Evolutionary conservation across 495 filamentous ascomycete species (phyloP).

Genomic region (Jackrogersella multiformis): DNA sequence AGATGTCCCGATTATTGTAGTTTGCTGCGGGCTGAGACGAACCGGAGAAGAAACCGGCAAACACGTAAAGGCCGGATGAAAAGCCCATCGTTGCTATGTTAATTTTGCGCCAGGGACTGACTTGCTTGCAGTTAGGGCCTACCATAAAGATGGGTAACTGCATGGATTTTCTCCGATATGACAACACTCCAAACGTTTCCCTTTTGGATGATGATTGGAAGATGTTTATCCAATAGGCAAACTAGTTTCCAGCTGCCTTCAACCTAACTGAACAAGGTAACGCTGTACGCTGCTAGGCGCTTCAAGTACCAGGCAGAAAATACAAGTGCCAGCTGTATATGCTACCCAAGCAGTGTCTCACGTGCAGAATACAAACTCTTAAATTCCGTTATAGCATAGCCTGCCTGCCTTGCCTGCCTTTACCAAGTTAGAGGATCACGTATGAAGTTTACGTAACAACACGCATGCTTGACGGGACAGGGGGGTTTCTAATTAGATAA

Average conservation of each 20-base stretch:
- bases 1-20: background rate
- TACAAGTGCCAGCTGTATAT: background rate
- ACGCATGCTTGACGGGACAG: too few relatives aligned
- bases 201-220: conserved; percentile 5
- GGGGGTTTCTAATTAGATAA: too few relatives aligned
- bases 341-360: background rate
- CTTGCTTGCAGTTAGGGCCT: conserved; percentile 11
- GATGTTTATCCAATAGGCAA: conserved; percentile 9
- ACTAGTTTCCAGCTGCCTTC: background rate
- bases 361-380: background rate
- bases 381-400: too few relatives aligned
- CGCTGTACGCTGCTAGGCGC: conserved; percentile 11
- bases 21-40: conserved; percentile 33
- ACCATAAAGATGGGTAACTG: conserved; percentile 28
- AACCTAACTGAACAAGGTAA: conserved; percentile 6
- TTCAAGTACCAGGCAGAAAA: too few relatives aligned
- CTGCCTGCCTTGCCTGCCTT: too few relatives aligned
- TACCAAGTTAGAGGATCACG: background rate
- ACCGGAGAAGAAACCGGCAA: conserved; percentile 13
- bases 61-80: conserved; percentile 25
- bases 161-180: conserved; percentile 40
- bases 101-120: conserved; percentile 7
- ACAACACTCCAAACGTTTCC: conserved; percentile 31
- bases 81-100: conserved; percentile 14
- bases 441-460: too few relatives aligned